Evolutionary conservation across 2,329 filamentous ascomycete species (phyloP).

Genomic region (Colletotrichum sp.): DNA sequence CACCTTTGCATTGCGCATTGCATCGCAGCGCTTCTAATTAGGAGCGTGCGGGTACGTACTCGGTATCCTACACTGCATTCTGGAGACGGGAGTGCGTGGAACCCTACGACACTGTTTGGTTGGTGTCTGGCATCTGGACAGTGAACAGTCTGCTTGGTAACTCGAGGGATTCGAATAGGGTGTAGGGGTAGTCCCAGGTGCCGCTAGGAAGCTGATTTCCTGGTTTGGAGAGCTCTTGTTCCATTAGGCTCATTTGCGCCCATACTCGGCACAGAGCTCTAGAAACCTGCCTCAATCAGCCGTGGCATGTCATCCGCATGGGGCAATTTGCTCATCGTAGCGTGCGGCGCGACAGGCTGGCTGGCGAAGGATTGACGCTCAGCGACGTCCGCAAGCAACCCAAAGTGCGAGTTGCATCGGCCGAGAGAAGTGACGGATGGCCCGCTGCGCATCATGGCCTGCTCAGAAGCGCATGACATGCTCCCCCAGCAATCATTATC

Average conservation of each 20-base stretch:
- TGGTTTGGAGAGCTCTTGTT: constrained; percentile 18
- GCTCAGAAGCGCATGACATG: not conserved
- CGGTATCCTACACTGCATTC: not conserved
- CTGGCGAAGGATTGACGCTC: not conserved
- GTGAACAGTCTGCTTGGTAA: not conserved
- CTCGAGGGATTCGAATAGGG: not conserved
- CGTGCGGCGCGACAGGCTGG: not conserved
- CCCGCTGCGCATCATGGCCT: not conserved
- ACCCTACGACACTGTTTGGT: not conserved
- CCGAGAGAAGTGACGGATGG: not conserved
- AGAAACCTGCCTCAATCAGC: constrained; percentile 22
- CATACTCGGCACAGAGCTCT: constrained; percentile 11
- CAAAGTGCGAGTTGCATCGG: not conserved
- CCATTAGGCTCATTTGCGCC: constrained; percentile 7
- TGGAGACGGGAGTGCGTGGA: constrained; percentile 1
- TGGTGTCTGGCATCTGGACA: not conserved
- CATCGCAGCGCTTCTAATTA: not conserved
- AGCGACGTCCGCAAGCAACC: not conserved
- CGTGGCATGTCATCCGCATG: constrained; percentile 14
- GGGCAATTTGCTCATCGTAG: constrained; percentile 4
- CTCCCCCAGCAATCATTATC: constrained; percentile 17
- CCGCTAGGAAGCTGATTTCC: constrained; percentile 15
- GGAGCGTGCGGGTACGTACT: not conserved
- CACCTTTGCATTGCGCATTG: not conserved
- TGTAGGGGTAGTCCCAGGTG: constrained; percentile 18